Evolutionary conservation across 2,329 filamentous ascomycete genomes (phyloP).

Genomic region (Shiraia bambusicola): DNA sequence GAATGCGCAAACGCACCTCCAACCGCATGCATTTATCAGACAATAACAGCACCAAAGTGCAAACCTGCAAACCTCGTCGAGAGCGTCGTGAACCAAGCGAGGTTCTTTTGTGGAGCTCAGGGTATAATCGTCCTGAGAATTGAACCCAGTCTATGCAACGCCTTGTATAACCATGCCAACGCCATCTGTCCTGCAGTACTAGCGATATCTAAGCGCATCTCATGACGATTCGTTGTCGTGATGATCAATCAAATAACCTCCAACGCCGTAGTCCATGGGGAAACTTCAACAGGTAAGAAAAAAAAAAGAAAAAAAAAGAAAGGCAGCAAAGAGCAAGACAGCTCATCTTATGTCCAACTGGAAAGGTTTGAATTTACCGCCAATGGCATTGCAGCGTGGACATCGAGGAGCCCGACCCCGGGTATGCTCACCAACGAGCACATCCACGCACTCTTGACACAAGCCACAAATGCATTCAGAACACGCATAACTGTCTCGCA

Average conservation of each 20-base stretch:
- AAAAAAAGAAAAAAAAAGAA: conserved; percentile 5
- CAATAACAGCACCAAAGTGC: conserved; percentile 4
- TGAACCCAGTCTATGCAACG: conserved; percentile 21
- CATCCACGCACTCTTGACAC: conserved; percentile 83
- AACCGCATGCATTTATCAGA: conserved; percentile 5
- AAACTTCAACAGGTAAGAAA: conserved; percentile 4
- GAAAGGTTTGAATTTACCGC: conserved; percentile 80
- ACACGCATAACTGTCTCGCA: conserved; percentile 87
- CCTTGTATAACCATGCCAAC: conserved; percentile 11
- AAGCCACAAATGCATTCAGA: conserved; percentile 95
- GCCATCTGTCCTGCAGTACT: conserved; percentile 23
- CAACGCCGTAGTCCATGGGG: conserved; percentile 16
- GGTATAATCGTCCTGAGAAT: conserved; percentile 5
- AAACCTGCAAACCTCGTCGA: not conserved
- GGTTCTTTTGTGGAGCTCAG: not conserved
- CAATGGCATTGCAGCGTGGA: conserved; percentile 76
- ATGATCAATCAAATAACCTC: not conserved
- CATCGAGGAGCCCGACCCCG: conserved; percentile 70
- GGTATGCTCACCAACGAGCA: conserved; percentile 71
- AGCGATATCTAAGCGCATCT: conserved; percentile 12
- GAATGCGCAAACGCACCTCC: not conserved
- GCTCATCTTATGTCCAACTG: conserved; percentile 77
- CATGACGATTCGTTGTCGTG: conserved; percentile 2
- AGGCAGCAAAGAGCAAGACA: too few species aligned
- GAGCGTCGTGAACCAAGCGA: not conserved